Conservation (phyloP, 2,329 filamentous ascomycete genomes). For the Aspergillus hortae region DNA sequence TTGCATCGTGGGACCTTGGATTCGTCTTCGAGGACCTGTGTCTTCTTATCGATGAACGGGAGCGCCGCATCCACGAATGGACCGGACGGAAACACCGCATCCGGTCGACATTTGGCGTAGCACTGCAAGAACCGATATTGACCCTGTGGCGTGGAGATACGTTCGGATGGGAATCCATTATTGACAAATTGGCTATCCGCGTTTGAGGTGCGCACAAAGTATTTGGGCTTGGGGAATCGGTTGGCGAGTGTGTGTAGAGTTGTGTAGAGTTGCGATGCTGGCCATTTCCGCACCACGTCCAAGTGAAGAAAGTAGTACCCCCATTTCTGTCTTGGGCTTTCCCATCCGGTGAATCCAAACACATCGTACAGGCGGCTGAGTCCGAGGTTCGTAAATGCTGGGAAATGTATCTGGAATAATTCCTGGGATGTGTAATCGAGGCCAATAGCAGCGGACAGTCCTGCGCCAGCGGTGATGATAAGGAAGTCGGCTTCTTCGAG, state of each 20-base stretch:
- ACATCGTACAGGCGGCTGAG: constrained; percentile 18
- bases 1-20: constrained; percentile 10
- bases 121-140: constrained; percentile 20
- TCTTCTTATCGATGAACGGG: constrained; percentile 12
- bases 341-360: constrained; percentile 17
- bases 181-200: constrained; percentile 18
- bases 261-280: constrained; percentile 7
- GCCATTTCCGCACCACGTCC: constrained; percentile 16
- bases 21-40: constrained; percentile 13
- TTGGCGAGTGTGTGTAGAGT: background rate
- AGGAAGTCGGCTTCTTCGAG: constrained; percentile 15
- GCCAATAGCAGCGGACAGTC: constrained; percentile 19
- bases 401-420: constrained; percentile 21
- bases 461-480: constrained; percentile 19
- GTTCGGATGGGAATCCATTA: constrained; percentile 14
- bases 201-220: constrained; percentile 20
- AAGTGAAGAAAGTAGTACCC: constrained; percentile 21
- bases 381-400: constrained; percentile 29
- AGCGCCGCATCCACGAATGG: constrained; percentile 16
- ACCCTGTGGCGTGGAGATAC: constrained; percentile 19
- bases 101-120: constrained; percentile 14
- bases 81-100: constrained; percentile 17
- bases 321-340: constrained; percentile 15
- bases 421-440: constrained; percentile 20
- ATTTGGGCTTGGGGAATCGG: background rate